phyloP scores from a whole-genome alignment of 371 early-diverging fungal genomes.

The Dinochytrium kinnereticum region DNA sequence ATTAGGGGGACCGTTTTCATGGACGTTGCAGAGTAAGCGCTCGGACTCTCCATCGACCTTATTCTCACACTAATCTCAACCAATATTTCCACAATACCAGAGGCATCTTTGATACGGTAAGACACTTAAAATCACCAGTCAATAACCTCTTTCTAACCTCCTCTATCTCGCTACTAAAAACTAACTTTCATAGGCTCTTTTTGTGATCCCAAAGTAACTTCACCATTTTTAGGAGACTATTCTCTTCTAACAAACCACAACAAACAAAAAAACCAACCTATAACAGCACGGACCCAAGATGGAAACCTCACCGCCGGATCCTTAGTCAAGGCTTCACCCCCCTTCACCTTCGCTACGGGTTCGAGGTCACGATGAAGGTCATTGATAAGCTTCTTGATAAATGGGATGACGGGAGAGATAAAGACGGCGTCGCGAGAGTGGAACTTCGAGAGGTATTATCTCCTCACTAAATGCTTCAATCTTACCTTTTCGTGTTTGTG shows the following conservation, averaged over 20 bases:
- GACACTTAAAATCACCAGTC: too few relatives aligned
- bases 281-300: neutral
- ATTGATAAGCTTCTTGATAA: neutral
- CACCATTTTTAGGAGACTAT: neutral
- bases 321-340: conserved; percentile 7
- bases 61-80: neutral
- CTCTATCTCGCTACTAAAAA: neutral
- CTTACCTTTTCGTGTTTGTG: neutral
- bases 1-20: neutral
- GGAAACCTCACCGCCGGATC: conserved; percentile 3
- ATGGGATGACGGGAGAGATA: neutral
- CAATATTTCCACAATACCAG: neutral
- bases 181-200: neutral
- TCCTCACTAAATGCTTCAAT: neutral
- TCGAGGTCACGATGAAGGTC: neutral
- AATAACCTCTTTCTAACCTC: neutral
- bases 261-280: neutral
- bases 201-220: conserved; percentile 15
- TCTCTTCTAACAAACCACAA: neutral
- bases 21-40: conserved; percentile 3
- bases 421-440: neutral
- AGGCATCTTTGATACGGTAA: neutral
- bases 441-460: conserved; percentile 1
- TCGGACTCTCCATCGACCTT: too few relatives aligned
- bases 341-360: conserved; percentile 3